phyloP scores from a whole-genome alignment of 176 grass and related monocot species.

The Triticum monococcum region DNA sequence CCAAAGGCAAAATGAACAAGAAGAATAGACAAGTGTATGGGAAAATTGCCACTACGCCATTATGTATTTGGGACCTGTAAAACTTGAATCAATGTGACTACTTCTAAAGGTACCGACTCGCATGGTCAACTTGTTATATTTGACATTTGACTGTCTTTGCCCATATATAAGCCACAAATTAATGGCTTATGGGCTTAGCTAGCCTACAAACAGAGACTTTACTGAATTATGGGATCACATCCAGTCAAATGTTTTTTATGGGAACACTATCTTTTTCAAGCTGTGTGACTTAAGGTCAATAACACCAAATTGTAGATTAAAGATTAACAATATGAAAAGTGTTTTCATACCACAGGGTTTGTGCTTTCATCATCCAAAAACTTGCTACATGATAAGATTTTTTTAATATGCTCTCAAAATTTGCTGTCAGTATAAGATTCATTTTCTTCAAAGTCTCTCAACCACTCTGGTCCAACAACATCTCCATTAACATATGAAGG shows the following conservation, averaged over 20 bases:
- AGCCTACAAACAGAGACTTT: background rate
- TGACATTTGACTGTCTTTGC: background rate
- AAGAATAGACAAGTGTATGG: background rate
- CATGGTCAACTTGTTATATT: background rate
- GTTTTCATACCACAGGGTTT: background rate
- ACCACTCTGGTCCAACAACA: background rate
- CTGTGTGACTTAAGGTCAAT: background rate
- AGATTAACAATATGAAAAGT: background rate
- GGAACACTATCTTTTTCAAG: background rate
- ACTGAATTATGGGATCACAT: background rate
- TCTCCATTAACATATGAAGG: background rate
- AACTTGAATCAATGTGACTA: background rate
- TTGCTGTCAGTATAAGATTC: background rate
- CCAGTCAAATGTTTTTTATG: background rate
- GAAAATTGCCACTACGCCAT: background rate
- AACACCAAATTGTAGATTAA: background rate
- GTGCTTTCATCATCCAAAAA: background rate
- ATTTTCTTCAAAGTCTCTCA: background rate
- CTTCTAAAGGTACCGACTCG: background rate
- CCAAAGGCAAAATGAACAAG: background rate
- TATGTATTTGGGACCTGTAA: background rate
- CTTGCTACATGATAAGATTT: background rate
- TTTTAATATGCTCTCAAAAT: background rate
- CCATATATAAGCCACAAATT: background rate
- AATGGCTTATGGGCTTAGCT: background rate